phyloP scores from a whole-genome alignment of 768 basidiomycete genomes.

The Lactifluus subvellereus region DNA sequence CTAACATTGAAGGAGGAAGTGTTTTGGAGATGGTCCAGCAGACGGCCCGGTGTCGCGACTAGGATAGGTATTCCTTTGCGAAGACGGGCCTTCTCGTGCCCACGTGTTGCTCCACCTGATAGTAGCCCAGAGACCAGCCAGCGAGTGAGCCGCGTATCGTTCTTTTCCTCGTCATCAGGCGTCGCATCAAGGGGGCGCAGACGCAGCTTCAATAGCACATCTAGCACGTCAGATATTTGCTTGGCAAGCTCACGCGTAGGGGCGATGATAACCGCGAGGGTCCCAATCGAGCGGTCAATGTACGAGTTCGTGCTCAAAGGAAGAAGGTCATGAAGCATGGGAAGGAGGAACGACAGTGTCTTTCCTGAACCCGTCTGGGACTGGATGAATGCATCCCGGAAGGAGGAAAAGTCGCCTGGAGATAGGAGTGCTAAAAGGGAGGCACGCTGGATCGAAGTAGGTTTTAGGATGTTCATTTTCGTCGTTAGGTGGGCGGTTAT shows the following conservation, averaged over 20 bases:
- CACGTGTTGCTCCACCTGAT: slow-evolving; percentile 88
- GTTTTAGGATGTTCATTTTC: slow-evolving; percentile 79
- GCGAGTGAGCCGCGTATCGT: slow-evolving; percentile 55
- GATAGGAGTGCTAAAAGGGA: slow-evolving; percentile 57
- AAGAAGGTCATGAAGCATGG: slow-evolving; percentile 91
- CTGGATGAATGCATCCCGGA: slow-evolving; percentile 85
- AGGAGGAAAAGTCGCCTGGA: slow-evolving; percentile 34
- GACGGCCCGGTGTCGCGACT: slow-evolving; percentile 90
- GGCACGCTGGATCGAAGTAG: slow-evolving; percentile 86
- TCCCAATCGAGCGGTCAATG: slow-evolving; percentile 92
- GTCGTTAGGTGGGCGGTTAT: slow-evolving; percentile 67
- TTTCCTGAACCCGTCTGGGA: slow-evolving; percentile 98
- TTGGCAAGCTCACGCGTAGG: slow-evolving; percentile 95
- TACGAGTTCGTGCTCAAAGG: slow-evolving; percentile 85
- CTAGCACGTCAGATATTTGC: slow-evolving; percentile 95
- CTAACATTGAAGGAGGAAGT: slow-evolving; percentile 89
- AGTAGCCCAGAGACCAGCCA: slow-evolving; percentile 93
- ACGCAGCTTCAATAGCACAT: slow-evolving; percentile 70
- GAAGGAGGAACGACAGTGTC: slow-evolving; percentile 87
- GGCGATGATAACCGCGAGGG: slow-evolving; percentile 88
- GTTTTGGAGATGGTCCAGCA: slow-evolving; percentile 95
- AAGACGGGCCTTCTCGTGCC: slow-evolving; percentile 93
- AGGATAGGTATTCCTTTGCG: slow-evolving; percentile 94
- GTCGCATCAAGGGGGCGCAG: slow-evolving; percentile 53
- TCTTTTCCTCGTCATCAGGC: slow-evolving; percentile 42